Percentiles rank a stretch among this genome's conserved stretches.
Evolutionary conservation across 768 basidiomycete species (phyloP).

Genomic region (Lactifluus pinguis): DNA sequence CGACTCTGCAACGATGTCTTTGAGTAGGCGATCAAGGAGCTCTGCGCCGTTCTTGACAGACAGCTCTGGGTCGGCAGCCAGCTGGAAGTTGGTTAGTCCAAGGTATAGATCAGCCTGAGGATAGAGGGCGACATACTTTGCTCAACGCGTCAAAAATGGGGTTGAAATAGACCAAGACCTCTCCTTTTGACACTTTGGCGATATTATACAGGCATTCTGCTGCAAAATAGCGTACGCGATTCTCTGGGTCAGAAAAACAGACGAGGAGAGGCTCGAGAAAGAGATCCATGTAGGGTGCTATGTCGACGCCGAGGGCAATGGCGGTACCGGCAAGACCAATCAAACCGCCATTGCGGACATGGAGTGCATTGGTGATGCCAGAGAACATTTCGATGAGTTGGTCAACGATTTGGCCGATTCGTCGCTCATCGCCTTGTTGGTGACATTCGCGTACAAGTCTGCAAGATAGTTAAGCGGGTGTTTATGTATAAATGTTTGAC

Average conservation of each 20-base stretch:
- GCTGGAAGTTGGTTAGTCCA: slow-evolving; percentile 37
- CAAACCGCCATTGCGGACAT: slow-evolving; percentile 88
- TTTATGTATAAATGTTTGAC: slow-evolving; percentile 10
- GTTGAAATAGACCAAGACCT: slow-evolving; percentile 94
- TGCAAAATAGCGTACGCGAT: slow-evolving; percentile 93
- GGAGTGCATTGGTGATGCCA: slow-evolving; percentile 70
- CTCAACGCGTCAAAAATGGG: slow-evolving; percentile 96
- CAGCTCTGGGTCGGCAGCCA: slow-evolving; percentile 89
- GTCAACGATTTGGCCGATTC: slow-evolving; percentile 83
- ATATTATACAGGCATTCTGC: slow-evolving; percentile 99
- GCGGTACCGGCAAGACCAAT: slow-evolving; percentile 95
- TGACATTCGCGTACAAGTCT: slow-evolving; percentile 81
- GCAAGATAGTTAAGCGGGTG: not conserved
- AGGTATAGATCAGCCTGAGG: not conserved
- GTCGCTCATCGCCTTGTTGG: slow-evolving; percentile 67
- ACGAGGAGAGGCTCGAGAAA: slow-evolving; percentile 83
- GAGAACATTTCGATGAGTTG: slow-evolving; percentile 94
- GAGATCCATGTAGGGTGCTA: slow-evolving; percentile 89
- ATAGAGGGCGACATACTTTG: slow-evolving; percentile 52
- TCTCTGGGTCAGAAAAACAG: slow-evolving; percentile 92
- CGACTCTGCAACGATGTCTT: slow-evolving; percentile 95
- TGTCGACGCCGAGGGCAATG: slow-evolving; percentile 91
- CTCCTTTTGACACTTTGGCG: slow-evolving; percentile 93
- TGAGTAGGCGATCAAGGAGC: slow-evolving; percentile 90
- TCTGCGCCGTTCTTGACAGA: slow-evolving; percentile 99